These are phyloP conservation scores for Ammopiptanthus mongolicus DNA, from an alignment of 306 rosid genomes.

Conservation along the genomic window DNA sequence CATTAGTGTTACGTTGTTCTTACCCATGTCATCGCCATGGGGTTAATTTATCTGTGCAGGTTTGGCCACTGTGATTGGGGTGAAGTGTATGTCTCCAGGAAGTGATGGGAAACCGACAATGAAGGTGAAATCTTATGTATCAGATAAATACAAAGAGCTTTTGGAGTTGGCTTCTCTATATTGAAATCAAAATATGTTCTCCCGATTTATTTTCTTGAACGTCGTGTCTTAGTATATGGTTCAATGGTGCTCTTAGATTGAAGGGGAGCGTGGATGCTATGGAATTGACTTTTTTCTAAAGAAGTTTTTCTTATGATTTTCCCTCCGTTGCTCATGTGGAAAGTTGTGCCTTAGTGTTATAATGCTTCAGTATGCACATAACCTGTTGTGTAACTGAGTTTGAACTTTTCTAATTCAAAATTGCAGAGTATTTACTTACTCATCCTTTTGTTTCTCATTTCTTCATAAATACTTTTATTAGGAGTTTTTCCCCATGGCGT, in stretches of 20 bases:
- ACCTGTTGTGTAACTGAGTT: background rate
- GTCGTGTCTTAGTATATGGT: too few species aligned
- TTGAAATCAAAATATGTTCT: conserved; percentile 24
- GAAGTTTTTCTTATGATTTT: too few species aligned
- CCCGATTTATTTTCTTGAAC: background rate
- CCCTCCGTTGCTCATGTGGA: background rate
- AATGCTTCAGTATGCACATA: background rate
- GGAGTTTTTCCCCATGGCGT: background rate
- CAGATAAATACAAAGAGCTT: conserved; percentile 54
- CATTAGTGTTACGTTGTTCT: background rate
- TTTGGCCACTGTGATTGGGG: conserved; percentile 73
- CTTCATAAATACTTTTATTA: background rate
- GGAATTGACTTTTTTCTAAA: too few species aligned
- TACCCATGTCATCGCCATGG: background rate
- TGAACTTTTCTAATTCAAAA: background rate
- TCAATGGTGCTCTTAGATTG: background rate
- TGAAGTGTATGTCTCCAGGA: conserved; percentile 67
- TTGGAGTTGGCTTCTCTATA: conserved; percentile 57
- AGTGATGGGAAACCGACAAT: conserved; percentile 45
- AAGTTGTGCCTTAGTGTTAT: background rate
- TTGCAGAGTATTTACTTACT: background rate
- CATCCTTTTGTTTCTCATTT: too few species aligned
- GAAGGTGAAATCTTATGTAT: conserved; percentile 62
- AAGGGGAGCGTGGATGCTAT: background rate
- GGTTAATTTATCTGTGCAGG: conserved; percentile 42